Conservation (phyloP, 257 asterid genomes). For the Buddleja alternifolia region DNA sequence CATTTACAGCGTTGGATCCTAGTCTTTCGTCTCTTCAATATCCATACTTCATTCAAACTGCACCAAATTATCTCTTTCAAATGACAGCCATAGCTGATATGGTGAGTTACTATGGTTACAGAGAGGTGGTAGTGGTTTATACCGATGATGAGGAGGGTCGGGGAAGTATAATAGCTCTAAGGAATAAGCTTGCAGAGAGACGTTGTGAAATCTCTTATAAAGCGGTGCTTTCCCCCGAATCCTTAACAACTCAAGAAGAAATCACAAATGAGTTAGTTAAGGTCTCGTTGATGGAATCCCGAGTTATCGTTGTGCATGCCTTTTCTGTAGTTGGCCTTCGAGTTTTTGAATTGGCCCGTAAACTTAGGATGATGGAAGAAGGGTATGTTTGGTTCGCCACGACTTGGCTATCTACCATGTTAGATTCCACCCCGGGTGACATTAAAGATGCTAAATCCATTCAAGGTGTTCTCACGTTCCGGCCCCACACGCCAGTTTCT, state of each 20-base stretch:
- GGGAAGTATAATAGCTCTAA: slow-evolving; percentile 58
- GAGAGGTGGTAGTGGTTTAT: slow-evolving; percentile 58
- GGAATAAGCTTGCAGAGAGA: slow-evolving; percentile 62
- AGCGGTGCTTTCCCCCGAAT: slow-evolving; percentile 60
- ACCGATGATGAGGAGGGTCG: slow-evolving; percentile 77
- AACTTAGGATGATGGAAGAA: slow-evolving; percentile 68
- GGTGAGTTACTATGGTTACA: slow-evolving; percentile 58
- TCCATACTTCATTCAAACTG: slow-evolving; percentile 82
- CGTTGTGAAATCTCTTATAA: slow-evolving; percentile 67
- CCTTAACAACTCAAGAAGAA: slow-evolving; percentile 38
- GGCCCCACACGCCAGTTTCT: slow-evolving; percentile 69
- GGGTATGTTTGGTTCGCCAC: slow-evolving; percentile 90
- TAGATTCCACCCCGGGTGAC: slow-evolving; percentile 54
- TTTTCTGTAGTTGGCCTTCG: slow-evolving; percentile 51
- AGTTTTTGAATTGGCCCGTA: slow-evolving; percentile 57
- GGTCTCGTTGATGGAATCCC: slow-evolving; percentile 59
- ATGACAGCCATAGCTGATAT: slow-evolving; percentile 82
- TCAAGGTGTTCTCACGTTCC: slow-evolving; percentile 70
- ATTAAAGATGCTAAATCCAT: slow-evolving; percentile 38
- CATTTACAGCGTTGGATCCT: slow-evolving; percentile 85
- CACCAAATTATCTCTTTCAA: slow-evolving; percentile 72
- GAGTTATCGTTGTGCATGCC: slow-evolving; percentile 67
- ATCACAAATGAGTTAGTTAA: slow-evolving; percentile 45
- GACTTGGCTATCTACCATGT: slow-evolving; percentile 71
- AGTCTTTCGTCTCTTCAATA: slow-evolving; percentile 75